Base-by-base conservation (phyloP, 768 basidiomycete genomes). In the Sistotremastrum suecicum region DNA sequence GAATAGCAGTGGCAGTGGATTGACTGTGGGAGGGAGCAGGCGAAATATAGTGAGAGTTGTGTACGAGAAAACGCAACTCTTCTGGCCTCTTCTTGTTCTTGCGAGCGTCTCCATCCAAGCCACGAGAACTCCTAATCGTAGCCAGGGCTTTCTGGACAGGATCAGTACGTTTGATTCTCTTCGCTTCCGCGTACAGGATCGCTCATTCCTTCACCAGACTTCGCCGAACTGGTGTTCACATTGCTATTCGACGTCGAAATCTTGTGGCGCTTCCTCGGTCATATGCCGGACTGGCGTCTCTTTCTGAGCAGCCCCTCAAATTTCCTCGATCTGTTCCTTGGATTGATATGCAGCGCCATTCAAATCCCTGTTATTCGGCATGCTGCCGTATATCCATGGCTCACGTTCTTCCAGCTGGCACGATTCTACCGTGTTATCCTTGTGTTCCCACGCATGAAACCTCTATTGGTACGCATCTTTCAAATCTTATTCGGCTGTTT, bases 351-450 rank as follows among this genome's bases (percentile, higher is more conserved):
- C 7, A 81, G 70, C 40, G 64, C 91, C 54, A 86, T 95, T 9
- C 88, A 92, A 58, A 80, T 95, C 32, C 92, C 94, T 0, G 69
- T 56, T 10, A 80, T 98, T 28, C 71, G 73, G 44, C 49, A 69
- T 6, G 80, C 80, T 4, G 48, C 53, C 5, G 66, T 78, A 3
- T 94, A 92, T 56, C 74, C 81, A 0, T 98, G 94, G 94, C 71
- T 95, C 52, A 94, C 87, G 3, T 71, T 84, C 32, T 85, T 97
- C 54, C 86, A 89, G 58, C 66, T 95, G 9, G 68, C 69, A 53
- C 69, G 92, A 54, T 97, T 94, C 65, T 95, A 98, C 60, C 70
- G 92, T 2, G 87, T 95, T 39, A 88, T 98, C 54, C 59, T 97
- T 43, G 83, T 80, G 41, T 75, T 95, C 12, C 94, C 91, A 0